A percentile compares a stretch with the other conserved stretches of the same genome.
These are phyloP conservation scores for Solanum rostratum DNA, from an alignment of 257 asterid species.

Conservation along the genomic window DNA sequence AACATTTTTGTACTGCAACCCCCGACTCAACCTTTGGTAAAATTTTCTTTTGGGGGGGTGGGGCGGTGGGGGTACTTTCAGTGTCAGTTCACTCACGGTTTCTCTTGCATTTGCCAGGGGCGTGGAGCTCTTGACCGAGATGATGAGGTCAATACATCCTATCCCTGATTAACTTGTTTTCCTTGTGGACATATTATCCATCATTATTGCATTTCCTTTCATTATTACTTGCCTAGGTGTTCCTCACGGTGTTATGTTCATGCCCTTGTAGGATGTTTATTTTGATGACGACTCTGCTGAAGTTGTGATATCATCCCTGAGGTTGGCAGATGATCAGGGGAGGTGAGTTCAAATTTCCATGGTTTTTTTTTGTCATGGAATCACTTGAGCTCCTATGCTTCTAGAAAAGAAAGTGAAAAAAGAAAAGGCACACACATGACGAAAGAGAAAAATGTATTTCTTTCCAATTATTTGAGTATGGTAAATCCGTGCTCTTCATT, in stretches of 20 bases:
- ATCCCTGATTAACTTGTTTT: background rate
- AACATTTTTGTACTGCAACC: background rate
- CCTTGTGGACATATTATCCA: background rate
- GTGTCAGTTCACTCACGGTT: background rate
- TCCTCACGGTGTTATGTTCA: background rate
- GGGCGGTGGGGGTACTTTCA: background rate
- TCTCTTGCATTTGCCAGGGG: conserved; percentile 46
- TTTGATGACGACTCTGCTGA: conserved; percentile 95
- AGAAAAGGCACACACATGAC: background rate
- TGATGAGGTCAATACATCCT: conserved; percentile 56
- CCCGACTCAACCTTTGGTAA: background rate
- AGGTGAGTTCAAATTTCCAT: conserved; percentile 46
- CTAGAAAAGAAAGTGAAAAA: background rate
- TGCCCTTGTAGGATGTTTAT: conserved; percentile 61
- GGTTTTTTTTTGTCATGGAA: background rate
- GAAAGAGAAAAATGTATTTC: background rate
- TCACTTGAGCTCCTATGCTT: background rate
- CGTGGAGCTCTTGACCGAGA: conserved; percentile 71
- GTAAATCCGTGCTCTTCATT: background rate
- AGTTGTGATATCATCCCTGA: conserved; percentile 88
- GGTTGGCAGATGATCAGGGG: conserved; percentile 95
- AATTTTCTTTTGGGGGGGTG: too few species aligned
- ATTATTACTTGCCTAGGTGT: conserved; percentile 3
- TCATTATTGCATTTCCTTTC: background rate
- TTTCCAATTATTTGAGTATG: background rate